A percentile compares a stretch with the other conserved stretches of the same genome.
Evolutionary conservation across 208 protist species (phyloP).

Genomic region (Crithidia brevicula): DNA sequence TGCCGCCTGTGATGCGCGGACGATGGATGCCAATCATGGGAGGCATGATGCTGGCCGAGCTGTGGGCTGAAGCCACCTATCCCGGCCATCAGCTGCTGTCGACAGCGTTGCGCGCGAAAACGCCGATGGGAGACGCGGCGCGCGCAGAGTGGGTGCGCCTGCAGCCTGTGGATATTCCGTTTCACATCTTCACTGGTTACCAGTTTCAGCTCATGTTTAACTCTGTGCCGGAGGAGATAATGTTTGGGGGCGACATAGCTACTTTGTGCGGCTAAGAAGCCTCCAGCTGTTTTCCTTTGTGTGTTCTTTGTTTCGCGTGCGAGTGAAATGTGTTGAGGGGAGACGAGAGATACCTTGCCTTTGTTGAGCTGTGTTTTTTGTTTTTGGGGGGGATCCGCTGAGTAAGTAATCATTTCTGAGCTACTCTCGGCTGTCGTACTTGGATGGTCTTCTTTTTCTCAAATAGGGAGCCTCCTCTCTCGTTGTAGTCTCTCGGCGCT

Average conservation of each 20-base stretch:
- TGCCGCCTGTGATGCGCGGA: slow-evolving; percentile 64
- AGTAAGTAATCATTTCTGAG: no score
- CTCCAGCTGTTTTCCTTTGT: neutral
- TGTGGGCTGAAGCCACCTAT: slow-evolving; percentile 87
- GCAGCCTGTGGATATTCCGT: slow-evolving; percentile 86
- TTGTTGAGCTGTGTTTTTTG: no score
- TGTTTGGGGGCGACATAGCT: slow-evolving; percentile 82
- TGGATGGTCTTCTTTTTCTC: neutral
- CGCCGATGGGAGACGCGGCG: slow-evolving; percentile 90
- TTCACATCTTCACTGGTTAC: slow-evolving; percentile 82
- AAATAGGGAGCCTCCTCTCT: neutral
- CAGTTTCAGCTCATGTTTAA: slow-evolving; percentile 86
- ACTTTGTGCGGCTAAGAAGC: slow-evolving; percentile 55
- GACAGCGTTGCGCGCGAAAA: slow-evolving; percentile 79
- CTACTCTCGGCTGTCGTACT: no score
- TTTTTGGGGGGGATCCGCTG: no score
- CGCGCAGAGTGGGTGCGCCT: slow-evolving; percentile 88
- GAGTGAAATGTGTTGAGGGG: neutral
- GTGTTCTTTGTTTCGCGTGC: neutral
- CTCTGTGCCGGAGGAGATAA: slow-evolving; percentile 62
- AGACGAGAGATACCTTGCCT: neutral
- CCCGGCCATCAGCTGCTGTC: slow-evolving; percentile 84
- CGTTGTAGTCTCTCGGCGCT: neutral
- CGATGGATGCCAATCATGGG: slow-evolving; percentile 74
- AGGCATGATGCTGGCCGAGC: slow-evolving; percentile 68